Percentiles rank a stretch among this genome's conserved stretches.
Conservation (phyloP, 2,329 filamentous ascomycete species). For the Fusarium anthophilum region DNA sequence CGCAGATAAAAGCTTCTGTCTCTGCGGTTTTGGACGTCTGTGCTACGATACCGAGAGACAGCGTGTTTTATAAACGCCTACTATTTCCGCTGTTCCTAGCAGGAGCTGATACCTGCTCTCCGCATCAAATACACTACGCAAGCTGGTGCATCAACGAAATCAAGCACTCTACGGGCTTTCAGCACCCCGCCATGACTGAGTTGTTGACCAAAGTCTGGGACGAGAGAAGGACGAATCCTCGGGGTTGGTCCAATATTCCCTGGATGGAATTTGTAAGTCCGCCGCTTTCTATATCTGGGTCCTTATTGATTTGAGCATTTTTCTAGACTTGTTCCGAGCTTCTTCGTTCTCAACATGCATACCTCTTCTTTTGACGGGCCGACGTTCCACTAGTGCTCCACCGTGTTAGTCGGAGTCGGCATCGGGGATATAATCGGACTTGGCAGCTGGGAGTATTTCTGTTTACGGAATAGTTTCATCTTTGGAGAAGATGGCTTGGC, state of each 20-base stretch:
- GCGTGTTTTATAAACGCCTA: constrained; percentile 41
- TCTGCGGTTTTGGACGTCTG: constrained; percentile 38
- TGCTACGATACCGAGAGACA: constrained; percentile 32
- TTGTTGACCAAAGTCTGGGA: constrained; percentile 40
- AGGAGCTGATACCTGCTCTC: constrained; percentile 35
- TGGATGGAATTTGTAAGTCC: constrained; percentile 45
- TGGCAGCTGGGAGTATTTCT: constrained; percentile 14
- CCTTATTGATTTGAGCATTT: neutral
- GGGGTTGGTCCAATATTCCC: constrained; percentile 33
- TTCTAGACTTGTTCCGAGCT: constrained; percentile 30
- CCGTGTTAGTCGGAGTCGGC: constrained; percentile 2
- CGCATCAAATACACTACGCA: constrained; percentile 41
- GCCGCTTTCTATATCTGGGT: accelerated
- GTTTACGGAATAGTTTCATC: constrained; percentile 13
- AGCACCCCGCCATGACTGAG: constrained; percentile 40
- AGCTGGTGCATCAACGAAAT: constrained; percentile 39
- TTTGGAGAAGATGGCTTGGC: neutral
- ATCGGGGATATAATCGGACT: neutral
- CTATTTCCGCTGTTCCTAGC: constrained; percentile 44
- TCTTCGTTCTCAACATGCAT: constrained; percentile 26
- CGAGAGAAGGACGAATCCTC: constrained; percentile 22
- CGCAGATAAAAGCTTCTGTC: constrained; percentile 36
- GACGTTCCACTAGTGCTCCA: neutral
- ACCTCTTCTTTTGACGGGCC: constrained; percentile 29
- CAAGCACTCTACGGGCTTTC: constrained; percentile 39